Evolutionary conservation across 495 filamentous ascomycete species (phyloP), one percentile per base, ranked within the genome.

Genomic region (Letharia columbiana): DNA sequence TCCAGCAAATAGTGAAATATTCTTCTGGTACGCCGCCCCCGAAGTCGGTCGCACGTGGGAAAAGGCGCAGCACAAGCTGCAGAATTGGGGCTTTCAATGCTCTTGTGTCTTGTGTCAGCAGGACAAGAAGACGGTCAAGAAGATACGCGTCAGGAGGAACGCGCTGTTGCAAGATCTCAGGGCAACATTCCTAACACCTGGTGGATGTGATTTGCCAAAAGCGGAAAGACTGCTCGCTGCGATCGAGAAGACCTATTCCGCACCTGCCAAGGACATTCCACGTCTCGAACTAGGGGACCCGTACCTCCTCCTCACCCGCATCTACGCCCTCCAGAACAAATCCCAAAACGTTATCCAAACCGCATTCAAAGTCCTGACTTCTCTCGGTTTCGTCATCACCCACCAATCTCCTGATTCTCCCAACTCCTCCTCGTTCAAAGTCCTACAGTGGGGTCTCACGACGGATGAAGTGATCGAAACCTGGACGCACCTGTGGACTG

Each of bases 11-110:
- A 78, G 80, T 15, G 84, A 87, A 67, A 62, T 87, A 50, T 78
- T 75, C 0, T 73, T 75, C 67, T 69, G 67, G 66, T 79, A 79
- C 63, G 33, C 68, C 49, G 44, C 60, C 18, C 71, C 77, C 71
- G 62, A 69, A 70, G 3, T 11, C 10, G 71, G 44, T 66, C 66
- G 63, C 39, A 73, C 60, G n/a, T 68, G 37, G 6, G 60, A 58
- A 61, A 66, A 35, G 52, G 66, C 44, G 68, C 74, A 33, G 41
- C 56, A 58, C 15, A 60, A 69, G 62, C 66, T 74, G 18, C 49
- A 70, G 0, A 62, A 70, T 20, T 84, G 81, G 80, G 78, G 76
- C 0, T 84, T 85, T 68, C 64, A 73, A 54, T 85, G 81, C 68
- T 60, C 49, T 13, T 84, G 82, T 64, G 33, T 42, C 13, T 64